A percentile compares a stretch with the other conserved stretches of the same genome.
Evolutionary conservation across 129 eudicot genomes (phyloP).

Genomic region (Flaveria bidentis): DNA sequence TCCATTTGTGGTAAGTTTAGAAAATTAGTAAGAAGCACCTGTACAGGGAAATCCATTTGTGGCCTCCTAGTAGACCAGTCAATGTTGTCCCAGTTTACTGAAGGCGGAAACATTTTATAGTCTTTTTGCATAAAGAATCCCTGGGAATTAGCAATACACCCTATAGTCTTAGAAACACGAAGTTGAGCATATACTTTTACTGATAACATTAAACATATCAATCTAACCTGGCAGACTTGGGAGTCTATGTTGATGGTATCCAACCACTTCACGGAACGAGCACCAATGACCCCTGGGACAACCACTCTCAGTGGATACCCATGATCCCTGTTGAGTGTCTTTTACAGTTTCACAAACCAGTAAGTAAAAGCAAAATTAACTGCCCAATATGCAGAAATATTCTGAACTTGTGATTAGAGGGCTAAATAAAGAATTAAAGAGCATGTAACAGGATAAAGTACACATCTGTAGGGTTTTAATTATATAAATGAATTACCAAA

Average conservation of each 20-base stretch:
- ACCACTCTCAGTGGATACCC: constrained; percentile 97
- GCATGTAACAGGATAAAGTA: constrained; percentile 7
- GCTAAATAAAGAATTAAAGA: not conserved
- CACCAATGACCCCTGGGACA: constrained; percentile 98
- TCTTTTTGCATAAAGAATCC: constrained; percentile 99
- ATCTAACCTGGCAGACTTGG: constrained; percentile 84
- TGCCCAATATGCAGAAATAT: constrained; percentile 2
- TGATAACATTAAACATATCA: constrained; percentile 3
- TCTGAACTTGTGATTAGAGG: constrained; percentile 5
- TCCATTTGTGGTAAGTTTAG: not conserved
- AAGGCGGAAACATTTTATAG: constrained; percentile 97
- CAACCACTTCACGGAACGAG: constrained; percentile 98
- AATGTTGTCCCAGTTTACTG: constrained; percentile 93
- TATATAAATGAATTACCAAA: not conserved
- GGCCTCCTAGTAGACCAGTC: constrained; percentile 95
- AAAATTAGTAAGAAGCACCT: constrained; percentile 45
- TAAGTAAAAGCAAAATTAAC: constrained; percentile 24
- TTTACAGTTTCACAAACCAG: constrained; percentile 29
- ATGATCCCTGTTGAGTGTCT: constrained; percentile 98
- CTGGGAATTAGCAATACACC: constrained; percentile 47
- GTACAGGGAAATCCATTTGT: constrained; percentile 95
- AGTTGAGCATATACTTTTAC: not conserved
- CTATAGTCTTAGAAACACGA: not conserved
- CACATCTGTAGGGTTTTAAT: not conserved
- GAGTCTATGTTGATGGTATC: constrained; percentile 82